phyloP scores from a whole-genome alignment of 371 early-diverging fungal genomes.

The Rhizomucor pusillus region DNA sequence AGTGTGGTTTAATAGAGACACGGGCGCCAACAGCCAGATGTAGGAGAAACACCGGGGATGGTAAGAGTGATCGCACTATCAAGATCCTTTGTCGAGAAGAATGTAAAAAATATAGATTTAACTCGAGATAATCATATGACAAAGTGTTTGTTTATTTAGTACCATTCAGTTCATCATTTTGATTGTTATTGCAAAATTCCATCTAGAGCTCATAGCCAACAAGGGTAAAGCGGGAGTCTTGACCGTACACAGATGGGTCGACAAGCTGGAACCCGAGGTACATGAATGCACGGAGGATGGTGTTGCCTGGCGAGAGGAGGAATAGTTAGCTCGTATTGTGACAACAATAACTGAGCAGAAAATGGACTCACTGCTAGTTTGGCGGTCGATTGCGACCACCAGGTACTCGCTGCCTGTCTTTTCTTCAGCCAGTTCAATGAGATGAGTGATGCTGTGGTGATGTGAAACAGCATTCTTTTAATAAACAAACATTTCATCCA shows the following conservation, averaged over 20 bases:
- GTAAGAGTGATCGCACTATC: too few species aligned
- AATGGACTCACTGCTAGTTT: neutral
- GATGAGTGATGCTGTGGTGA: slow-evolving; percentile 26
- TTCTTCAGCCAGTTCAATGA: slow-evolving; percentile 44
- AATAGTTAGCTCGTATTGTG: neutral
- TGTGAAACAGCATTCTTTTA: neutral
- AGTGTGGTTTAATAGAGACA: too few species aligned
- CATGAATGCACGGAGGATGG: slow-evolving; percentile 41
- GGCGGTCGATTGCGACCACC: slow-evolving; percentile 28
- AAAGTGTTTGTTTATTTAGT: too few species aligned
- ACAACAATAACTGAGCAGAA: neutral
- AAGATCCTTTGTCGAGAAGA: too few species aligned
- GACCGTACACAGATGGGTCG: slow-evolving; percentile 39
- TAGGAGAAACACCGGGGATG: too few species aligned
- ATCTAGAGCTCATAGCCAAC: slow-evolving; percentile 34
- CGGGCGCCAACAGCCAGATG: too few species aligned
- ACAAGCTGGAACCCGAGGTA: slow-evolving; percentile 53
- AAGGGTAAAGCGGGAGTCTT: slow-evolving; percentile 31
- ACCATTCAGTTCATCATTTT: too few species aligned
- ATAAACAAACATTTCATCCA: too few species aligned
- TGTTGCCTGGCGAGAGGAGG: slow-evolving; percentile 3
- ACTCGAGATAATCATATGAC: too few species aligned
- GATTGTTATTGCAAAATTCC: too few species aligned
- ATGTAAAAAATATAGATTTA: too few species aligned
- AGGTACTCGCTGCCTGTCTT: slow-evolving; percentile 32